Evolutionary conservation across 2,329 filamentous ascomycete species (phyloP).

Genomic region (Fusarium decemcellulare): DNA sequence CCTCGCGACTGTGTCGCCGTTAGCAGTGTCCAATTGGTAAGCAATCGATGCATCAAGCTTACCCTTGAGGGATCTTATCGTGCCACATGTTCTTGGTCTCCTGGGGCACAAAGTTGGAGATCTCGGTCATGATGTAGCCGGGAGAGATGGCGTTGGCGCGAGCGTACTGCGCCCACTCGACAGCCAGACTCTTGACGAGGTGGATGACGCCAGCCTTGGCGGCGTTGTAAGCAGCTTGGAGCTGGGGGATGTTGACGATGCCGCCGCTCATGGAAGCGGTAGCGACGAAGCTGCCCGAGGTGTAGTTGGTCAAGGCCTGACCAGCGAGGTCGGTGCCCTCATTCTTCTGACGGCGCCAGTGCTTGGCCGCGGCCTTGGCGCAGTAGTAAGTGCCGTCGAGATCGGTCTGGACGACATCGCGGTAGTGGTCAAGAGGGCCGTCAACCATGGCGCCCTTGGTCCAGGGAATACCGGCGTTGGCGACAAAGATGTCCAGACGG

Average conservation of each 20-base stretch:
- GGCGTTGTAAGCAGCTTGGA: conserved; percentile 70
- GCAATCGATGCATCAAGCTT: background rate
- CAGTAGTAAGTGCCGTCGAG: conserved; percentile 83
- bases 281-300: conserved; percentile 65
- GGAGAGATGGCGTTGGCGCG: conserved; percentile 67
- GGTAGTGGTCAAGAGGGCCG: conserved; percentile 75
- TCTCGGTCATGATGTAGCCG: conserved; percentile 52
- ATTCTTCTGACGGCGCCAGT: conserved; percentile 77
- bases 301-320: conserved; percentile 40
- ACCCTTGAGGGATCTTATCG: conserved; percentile 47
- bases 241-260: conserved; percentile 66
- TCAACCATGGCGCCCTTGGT: conserved; percentile 76
- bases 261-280: conserved; percentile 65
- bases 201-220: conserved; percentile 70
- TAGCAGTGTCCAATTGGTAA: background rate
- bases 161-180: conserved; percentile 71
- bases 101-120: conserved; percentile 46
- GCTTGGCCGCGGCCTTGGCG: conserved; percentile 75
- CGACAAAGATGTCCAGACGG: conserved; percentile 81
- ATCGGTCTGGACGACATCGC: conserved; percentile 76
- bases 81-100: conserved; percentile 46
- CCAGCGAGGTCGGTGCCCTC: conserved; percentile 64
- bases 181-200: conserved; percentile 67
- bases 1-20: conserved; percentile 41
- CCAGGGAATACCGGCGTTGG: conserved; percentile 83